phyloP scores from a whole-genome alignment of 192 early-diverging fungal genomes.

The Backusella tuberculispora region DNA sequence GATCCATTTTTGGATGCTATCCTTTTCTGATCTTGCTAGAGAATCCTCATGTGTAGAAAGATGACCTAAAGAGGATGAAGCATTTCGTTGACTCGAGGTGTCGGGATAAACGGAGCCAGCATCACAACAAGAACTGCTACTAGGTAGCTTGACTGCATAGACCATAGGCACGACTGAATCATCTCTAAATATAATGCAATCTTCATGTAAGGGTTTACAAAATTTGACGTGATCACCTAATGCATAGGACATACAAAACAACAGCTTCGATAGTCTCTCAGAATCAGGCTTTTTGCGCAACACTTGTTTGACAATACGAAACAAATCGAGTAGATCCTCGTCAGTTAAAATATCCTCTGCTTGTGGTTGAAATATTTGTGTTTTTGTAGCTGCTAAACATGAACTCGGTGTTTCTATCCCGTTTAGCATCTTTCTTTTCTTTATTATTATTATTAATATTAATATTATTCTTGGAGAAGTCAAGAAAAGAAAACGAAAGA shows the following conservation, averaged over 20 bases:
- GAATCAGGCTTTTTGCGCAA: constrained; percentile 35
- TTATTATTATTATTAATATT: no score
- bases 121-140: constrained; percentile 21
- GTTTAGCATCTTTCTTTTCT: neutral
- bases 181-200: constrained; percentile 32
- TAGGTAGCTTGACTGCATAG: constrained; percentile 20
- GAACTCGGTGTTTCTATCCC: constrained; percentile 5
- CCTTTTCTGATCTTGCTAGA: constrained; percentile 9
- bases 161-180: neutral
- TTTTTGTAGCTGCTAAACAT: constrained; percentile 12
- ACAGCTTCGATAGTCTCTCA: constrained; percentile 37
- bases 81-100: constrained; percentile 1
- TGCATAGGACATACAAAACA: constrained; percentile 43
- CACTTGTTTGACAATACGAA: constrained; percentile 36
- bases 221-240: constrained; percentile 37
- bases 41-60: neutral
- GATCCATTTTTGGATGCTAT: constrained; percentile 26
- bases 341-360: constrained; percentile 47
- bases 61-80: neutral
- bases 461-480: neutral
- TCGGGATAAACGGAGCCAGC: neutral
- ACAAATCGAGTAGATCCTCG: constrained; percentile 43
- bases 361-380: constrained; percentile 24
- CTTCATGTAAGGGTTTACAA: constrained; percentile 30
- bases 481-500: neutral